Evolutionary conservation across 2,329 filamentous ascomycete species (phyloP), one percentile per base, ranked within the genome.

Genomic region (Fusarium nygamai): DNA sequence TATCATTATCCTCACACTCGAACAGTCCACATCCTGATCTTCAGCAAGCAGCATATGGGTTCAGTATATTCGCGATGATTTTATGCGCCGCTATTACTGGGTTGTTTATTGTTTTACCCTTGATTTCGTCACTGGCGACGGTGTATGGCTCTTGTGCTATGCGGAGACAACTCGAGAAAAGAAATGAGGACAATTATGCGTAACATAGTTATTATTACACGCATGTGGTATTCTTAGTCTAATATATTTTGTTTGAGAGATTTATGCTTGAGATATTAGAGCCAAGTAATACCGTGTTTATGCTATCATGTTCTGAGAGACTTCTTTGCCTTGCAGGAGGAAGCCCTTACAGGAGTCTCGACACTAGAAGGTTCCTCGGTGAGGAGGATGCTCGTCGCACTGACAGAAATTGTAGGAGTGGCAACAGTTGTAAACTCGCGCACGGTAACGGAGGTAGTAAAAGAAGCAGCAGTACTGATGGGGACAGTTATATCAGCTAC

Each of bases 21-120:
- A 43, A n/a, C 2, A 61, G 8, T 14, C 59, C 47, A 19, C 13
- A 61, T 53, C 22, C 9, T 10, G 22, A 41, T 36, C 59, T 54
- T 54, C 47, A 54, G 19, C 47, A 54, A n/a, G 33, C 59, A 44
- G 59, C 59, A 11, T 61, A 27, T 16, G 47, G 59, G 1, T 54
- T 61, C 16, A 20, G 27, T 12, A 61, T 61, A 10, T 61, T 61
- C 2, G 29, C 59, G 19, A 61, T 61, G 29, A 43, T 34, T 29
- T 9, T 54, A n/a, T 61, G 59, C 29, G 47, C 59, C 8, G 31
- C 17, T 4, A 4, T 53, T 11, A 34, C 31, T 20, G 48, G 31
- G 3, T 7, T 61, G 14, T 41, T 61, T 54, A 27, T 61, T 44
- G 47, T 54, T 3, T 16, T 61, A 19, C 59, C 59, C 17, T 24